Evolutionary conservation across 2,329 filamentous ascomycete genomes (phyloP), one percentile per base, ranked within the genome.

Genomic region (Endothia cerciana): DNA sequence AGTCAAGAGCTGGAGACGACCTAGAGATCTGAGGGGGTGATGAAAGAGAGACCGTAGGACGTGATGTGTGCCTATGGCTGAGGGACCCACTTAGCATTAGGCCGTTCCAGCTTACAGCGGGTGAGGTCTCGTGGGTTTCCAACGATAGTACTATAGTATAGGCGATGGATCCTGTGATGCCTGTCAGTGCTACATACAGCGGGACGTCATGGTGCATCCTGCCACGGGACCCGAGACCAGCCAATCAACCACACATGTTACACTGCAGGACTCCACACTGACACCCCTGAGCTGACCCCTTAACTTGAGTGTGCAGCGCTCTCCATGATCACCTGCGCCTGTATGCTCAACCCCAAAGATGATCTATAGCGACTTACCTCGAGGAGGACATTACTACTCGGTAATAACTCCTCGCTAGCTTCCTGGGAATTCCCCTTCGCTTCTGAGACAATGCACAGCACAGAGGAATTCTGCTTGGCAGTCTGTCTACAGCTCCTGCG

Each of bases 181-280:
- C 49, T 53, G 51, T 55, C 51, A 36, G 51, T 55, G 30, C 51
- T 36, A n/a, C 10, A 36, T 22, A 19, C 19, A 11, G 41, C n/a
- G 19, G n/a, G 22, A 19, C 51, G n/a, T 55, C 51, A 55, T n/a
- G n/a, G 51, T 36, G 28, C 51, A 30, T 30, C 51, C 19, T 17
- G 47, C 49, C 30, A 55, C 28, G 17, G 8, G 47, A 28, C 51
- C 51, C 19, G 6, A 10, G 10, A 5, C 30, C 28, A 22, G 51
- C 51, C 28, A 55, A 55, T 55, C 51, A 55, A 51, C 47, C 28
- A 51, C 28, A 51, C 25, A 22, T n/a, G 28, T 55, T 33, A 19
- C 51, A 55, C 8, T 55, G 30, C 51, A 17, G 19, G 15, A 19
- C 15, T 30, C 28, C 51, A 33, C 51, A 28, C 17, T 4, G 8